These are phyloP conservation scores for Lizonia empirigonia DNA, from an alignment of 2,329 filamentous ascomycete species.

Conservation along the genomic window DNA sequence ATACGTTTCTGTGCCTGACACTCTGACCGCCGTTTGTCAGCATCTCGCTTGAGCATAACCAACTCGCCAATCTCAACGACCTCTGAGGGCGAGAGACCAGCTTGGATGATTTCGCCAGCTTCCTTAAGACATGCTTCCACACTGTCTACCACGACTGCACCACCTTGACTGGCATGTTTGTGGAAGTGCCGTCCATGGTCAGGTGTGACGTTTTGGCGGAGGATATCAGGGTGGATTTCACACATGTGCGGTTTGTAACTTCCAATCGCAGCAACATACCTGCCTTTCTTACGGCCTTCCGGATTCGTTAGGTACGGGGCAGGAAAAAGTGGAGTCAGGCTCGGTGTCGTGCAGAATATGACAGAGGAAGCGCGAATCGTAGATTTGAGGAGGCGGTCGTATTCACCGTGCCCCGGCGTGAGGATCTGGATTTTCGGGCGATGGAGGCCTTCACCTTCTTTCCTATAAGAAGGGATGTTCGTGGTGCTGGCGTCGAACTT, in stretches of 20 bases:
- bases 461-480: conserved; percentile 24
- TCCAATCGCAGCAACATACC: conserved; percentile 75
- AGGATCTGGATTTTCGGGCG: conserved; percentile 68
- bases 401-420: conserved; percentile 74
- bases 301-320: conserved; percentile 71
- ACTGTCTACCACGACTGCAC: conserved; percentile 68
- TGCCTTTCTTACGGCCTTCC: conserved; percentile 71
- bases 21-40: conserved; percentile 45
- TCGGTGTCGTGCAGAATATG: conserved; percentile 89
- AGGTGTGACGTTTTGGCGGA: conserved; percentile 66
- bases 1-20: conserved; percentile 40
- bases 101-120: conserved; percentile 84
- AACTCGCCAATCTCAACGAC: conserved; percentile 89
- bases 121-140: conserved; percentile 80
- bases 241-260: conserved; percentile 76
- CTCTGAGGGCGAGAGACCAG: conserved; percentile 72
- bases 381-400: conserved; percentile 69
- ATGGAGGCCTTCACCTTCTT: conserved; percentile 24
- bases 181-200: conserved; percentile 67
- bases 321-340: conserved; percentile 75
- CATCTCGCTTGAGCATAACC: conserved; percentile 65
- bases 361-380: conserved; percentile 75
- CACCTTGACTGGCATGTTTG: conserved; percentile 64
- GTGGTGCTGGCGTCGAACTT: conserved; percentile 18
- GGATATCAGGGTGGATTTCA: conserved; percentile 78